Evolutionary conservation across 2,329 filamentous ascomycete genomes (phyloP).

Genomic region (Exserohilum rostratum): DNA sequence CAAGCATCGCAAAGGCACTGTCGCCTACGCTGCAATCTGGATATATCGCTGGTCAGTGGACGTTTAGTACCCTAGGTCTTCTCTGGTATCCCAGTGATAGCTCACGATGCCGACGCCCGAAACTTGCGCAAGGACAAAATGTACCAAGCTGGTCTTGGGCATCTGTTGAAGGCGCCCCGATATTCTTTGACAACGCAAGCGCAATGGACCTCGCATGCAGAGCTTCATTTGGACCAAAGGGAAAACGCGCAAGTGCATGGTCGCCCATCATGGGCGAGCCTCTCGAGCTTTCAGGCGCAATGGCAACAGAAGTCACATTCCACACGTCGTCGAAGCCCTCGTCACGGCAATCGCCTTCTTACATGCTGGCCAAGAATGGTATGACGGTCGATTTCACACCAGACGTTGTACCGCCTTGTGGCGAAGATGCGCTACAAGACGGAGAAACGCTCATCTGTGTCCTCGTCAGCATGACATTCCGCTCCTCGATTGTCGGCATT

Average conservation of each 20-base stretch:
- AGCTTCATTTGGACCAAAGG: slow-evolving; percentile 34
- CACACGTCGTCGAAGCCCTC: slow-evolving; percentile 12
- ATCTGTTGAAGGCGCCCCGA: slow-evolving; percentile 42
- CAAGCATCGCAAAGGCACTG: slow-evolving; percentile 39
- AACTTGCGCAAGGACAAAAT: slow-evolving; percentile 20
- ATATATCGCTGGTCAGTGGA: slow-evolving; percentile 48
- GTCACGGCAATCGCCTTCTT: slow-evolving; percentile 19
- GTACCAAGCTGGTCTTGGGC: slow-evolving; percentile 48
- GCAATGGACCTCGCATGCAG: slow-evolving; percentile 47
- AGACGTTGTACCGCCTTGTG: slow-evolving; percentile 35
- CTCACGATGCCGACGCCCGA: slow-evolving; percentile 33
- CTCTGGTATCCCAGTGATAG: slow-evolving; percentile 46
- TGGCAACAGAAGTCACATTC: slow-evolving; percentile 42
- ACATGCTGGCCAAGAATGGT: slow-evolving; percentile 34
- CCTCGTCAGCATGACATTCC: slow-evolving; percentile 46
- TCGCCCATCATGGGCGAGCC: slow-evolving; percentile 39
- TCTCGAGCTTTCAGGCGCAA: slow-evolving; percentile 41
- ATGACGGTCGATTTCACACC: slow-evolving; percentile 43
- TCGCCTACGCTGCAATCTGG: slow-evolving; percentile 34
- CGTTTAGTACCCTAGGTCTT: slow-evolving; percentile 41
- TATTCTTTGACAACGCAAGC: slow-evolving; percentile 44
- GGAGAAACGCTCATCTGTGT: slow-evolving; percentile 43
- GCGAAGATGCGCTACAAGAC: slow-evolving; percentile 32
- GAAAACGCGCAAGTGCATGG: slow-evolving; percentile 32
- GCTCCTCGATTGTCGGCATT: slow-evolving; percentile 43